Percentiles rank a stretch among this genome's conserved stretches.
Evolutionary conservation across 192 early-diverging fungal genomes (phyloP).

Genomic region (Coemansia pectinata): DNA sequence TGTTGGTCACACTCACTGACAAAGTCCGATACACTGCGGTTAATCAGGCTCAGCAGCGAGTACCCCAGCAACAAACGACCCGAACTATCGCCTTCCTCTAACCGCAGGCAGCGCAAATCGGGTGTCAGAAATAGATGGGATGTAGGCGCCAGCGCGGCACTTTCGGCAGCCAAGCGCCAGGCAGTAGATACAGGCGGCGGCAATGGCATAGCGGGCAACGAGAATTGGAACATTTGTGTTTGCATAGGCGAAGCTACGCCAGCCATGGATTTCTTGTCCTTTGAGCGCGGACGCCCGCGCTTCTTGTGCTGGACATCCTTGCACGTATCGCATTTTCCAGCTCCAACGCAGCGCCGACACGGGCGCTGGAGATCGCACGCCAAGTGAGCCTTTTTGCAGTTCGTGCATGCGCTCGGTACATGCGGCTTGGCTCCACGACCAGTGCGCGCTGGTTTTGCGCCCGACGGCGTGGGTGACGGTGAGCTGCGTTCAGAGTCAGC

Average conservation of each 20-base stretch:
- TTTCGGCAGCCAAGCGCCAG: background rate
- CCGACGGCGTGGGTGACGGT: background rate
- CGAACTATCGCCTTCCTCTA: slow-evolving; percentile 28
- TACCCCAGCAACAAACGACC: slow-evolving; percentile 30
- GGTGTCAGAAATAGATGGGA: slow-evolving; percentile 51
- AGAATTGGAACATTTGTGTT: slow-evolving; percentile 54
- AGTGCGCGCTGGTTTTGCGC: slow-evolving; percentile 13
- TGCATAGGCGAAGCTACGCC: slow-evolving; percentile 34
- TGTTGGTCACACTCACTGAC: slow-evolving; percentile 34
- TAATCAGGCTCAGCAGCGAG: slow-evolving; percentile 48
- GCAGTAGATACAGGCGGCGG: background rate
- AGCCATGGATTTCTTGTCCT: slow-evolving; percentile 55
- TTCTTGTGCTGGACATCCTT: slow-evolving; percentile 89
- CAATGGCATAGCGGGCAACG: slow-evolving; percentile 21
- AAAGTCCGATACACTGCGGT: slow-evolving; percentile 50
- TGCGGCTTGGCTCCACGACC: slow-evolving; percentile 63
- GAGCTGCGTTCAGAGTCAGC: background rate
- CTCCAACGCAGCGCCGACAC: slow-evolving; percentile 73
- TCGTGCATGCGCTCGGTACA: slow-evolving; percentile 85
- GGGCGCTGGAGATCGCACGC: slow-evolving; percentile 88
- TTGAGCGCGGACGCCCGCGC: slow-evolving; percentile 77
- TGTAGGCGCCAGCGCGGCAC: background rate
- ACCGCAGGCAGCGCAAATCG: slow-evolving; percentile 32
- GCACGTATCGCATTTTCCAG: slow-evolving; percentile 76
- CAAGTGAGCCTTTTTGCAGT: slow-evolving; percentile 86